phyloP scores from a whole-genome alignment of 1,139 yeast species.

The Blastobotrys apis region DNA sequence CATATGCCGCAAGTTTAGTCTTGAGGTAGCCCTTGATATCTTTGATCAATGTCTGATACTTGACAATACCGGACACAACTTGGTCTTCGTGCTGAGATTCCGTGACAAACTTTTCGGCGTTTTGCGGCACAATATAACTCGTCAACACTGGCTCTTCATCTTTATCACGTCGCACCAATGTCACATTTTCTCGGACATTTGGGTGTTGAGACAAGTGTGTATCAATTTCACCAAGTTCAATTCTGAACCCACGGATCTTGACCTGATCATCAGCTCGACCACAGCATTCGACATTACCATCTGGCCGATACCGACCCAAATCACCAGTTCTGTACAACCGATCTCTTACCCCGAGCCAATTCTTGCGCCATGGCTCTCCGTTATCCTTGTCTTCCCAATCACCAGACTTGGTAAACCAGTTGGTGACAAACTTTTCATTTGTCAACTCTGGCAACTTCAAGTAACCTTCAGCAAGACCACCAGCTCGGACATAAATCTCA shows the following conservation, averaged over 20 bases:
- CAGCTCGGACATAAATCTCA: conserved; percentile 96
- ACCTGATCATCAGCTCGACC: conserved; percentile 99
- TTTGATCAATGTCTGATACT: conserved; percentile 70
- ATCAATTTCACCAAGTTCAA: conserved; percentile 96
- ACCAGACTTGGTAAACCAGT: conserved; percentile 73
- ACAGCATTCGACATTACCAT: conserved; percentile 95
- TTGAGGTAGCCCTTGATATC: conserved; percentile 78
- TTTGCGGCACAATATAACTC: conserved; percentile 87
- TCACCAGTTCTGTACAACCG: conserved; percentile 96
- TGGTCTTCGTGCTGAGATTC: conserved; percentile 47
- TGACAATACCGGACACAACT: conserved; percentile 71
- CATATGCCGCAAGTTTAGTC: conserved; percentile 86
- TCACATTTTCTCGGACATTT: conserved; percentile 83
- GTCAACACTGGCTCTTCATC: conserved; percentile 89
- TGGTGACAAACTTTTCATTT: conserved; percentile 77
- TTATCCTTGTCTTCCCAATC: conserved; percentile 58
- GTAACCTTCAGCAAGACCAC: conserved; percentile 95
- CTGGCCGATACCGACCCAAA: conserved; percentile 92
- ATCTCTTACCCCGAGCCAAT: conserved; percentile 93
- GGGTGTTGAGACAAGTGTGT: conserved; percentile 94
- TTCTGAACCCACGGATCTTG: conserved; percentile 96
- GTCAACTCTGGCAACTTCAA: conserved; percentile 87
- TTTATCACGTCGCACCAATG: conserved; percentile 88
- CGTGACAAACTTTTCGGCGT: conserved; percentile 42
- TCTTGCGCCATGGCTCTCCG: conserved; percentile 64